Evolutionary conservation across 2,329 filamentous ascomycete genomes (phyloP), one percentile per base, ranked within the genome.

Genomic region (Waltergamsia citrina): DNA sequence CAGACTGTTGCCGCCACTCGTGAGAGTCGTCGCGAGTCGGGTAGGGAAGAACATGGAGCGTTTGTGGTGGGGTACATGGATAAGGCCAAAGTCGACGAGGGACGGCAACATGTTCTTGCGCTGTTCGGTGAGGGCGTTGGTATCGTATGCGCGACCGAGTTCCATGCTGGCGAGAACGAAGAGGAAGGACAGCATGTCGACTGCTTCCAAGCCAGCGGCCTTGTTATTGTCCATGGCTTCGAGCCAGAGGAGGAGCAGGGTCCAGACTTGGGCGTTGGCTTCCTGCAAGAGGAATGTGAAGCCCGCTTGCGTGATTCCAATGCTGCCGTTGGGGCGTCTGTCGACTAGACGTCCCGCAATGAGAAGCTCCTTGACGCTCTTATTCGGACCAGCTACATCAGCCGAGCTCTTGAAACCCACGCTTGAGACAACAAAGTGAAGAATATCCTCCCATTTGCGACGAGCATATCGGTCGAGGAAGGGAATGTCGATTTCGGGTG

Each of bases 191-290:
- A 98, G 75, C 54, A 96, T 88, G 51, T 98, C 92, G 31, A 94
- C 87, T 38, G 83, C 80, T 44, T 94, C 86, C 69, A 94, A 81
- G 21, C 74, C 73, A 12, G 84, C 65, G 49, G 69, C 50, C 29
- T 56, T 53, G 32, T 59, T 55, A 11, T 55, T 59, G 46, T 86
- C 81, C 29, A 83, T 82, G 40, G 86, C 83, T 45, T 93, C 85
- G 33, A 98, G 78, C 69, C 94, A 98, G 21, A 95, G 78, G 20
- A 98, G 81, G 23, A 98, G 69, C 30, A 98, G 67, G 18, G 87
- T 92, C 92, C 92, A 98, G 23, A 98, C 87, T 57, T 98, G 92
- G 0, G 90, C 87, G 54, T 95, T 96, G 38, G 90, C 81, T 51
- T 95, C 90, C 50, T 96, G 90, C 7, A 98, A 68, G 37, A 98